phyloP scores from a whole-genome alignment of 2,329 filamentous ascomycete species.

The Colletotrichum filicis region DNA sequence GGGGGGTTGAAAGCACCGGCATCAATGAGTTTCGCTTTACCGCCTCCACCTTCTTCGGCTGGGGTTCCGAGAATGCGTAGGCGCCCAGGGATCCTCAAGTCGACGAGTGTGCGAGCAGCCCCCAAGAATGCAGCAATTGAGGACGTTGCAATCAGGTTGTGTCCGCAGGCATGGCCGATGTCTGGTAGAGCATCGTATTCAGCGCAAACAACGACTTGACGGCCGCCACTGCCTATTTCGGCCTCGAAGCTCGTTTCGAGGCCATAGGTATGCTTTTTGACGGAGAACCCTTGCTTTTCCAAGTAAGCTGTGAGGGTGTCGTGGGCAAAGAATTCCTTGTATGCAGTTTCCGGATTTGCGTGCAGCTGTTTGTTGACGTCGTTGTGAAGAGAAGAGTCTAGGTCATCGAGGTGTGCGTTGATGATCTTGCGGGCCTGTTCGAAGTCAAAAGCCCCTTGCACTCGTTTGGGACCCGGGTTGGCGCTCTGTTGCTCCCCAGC shows the following conservation, averaged over 20 bases:
- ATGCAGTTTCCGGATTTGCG: conserved; percentile 61
- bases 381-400: conserved; percentile 31
- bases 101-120: conserved; percentile 46
- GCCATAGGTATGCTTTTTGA: conserved; percentile 61
- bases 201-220: conserved; percentile 53
- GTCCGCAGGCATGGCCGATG: conserved; percentile 58
- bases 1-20: conserved; percentile 43
- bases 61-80: conserved; percentile 55
- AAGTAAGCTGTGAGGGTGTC: conserved; percentile 58
- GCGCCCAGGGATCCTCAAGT: conserved; percentile 44
- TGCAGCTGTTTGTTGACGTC: conserved; percentile 45
- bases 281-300: conserved; percentile 54
- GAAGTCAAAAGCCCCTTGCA: conserved; percentile 22
- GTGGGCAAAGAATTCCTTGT: conserved; percentile 62
- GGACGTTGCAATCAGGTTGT: conserved; percentile 56
- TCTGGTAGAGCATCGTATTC: conserved; percentile 61
- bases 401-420: conserved; percentile 36
- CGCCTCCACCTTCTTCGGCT: conserved; percentile 55
- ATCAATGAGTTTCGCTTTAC: conserved; percentile 50
- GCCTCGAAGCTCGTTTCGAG: conserved; percentile 63
- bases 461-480: neutral
- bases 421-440: conserved; percentile 37
- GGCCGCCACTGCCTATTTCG: conserved; percentile 53
- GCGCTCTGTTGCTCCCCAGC: neutral
- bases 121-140: conserved; percentile 54